Conservation (phyloP, 805 yeast species). For the Henningerozyma blattae region DNA sequence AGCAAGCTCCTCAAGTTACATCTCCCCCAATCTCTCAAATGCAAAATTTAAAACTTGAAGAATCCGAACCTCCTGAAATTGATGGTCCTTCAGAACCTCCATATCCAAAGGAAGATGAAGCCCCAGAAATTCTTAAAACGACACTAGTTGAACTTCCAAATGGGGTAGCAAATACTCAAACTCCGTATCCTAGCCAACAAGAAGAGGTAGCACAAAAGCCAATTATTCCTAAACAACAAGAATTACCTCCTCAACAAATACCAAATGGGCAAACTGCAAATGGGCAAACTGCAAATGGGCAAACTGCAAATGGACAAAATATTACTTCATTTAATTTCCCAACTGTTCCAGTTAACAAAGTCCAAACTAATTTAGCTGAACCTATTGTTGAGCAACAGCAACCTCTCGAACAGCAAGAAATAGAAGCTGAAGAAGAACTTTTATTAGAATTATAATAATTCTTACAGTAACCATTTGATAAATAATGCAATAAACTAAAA, state of each 20-base stretch:
- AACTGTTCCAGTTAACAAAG: constrained; percentile 27
- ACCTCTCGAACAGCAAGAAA: constrained; percentile 5
- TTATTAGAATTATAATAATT: constrained; percentile 18
- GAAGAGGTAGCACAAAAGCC: constrained; percentile 1
- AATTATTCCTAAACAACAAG: background rate
- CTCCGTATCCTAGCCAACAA: background rate
- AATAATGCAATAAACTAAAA: background rate
- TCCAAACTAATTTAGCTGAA: constrained; percentile 2
- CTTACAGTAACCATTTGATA: background rate
- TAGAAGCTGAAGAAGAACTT: constrained; percentile 15
- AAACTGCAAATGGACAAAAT: constrained; percentile 4
- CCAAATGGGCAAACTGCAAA: background rate
- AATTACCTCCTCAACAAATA: too few relatives aligned
- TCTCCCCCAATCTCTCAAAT: background rate
- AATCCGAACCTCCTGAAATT: background rate
- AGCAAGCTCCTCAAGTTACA: background rate
- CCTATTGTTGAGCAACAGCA: constrained; percentile 2
- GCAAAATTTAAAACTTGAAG: background rate
- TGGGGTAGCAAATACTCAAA: background rate
- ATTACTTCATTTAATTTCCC: constrained; percentile 31
- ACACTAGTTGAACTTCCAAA: background rate
- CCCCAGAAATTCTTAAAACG: too few relatives aligned
- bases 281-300: background rate
- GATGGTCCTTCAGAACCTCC: constrained; percentile 17
- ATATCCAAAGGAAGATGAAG: constrained; percentile 16